Conservation (phyloP, 805 yeast species). For the Ogataea angusta region DNA sequence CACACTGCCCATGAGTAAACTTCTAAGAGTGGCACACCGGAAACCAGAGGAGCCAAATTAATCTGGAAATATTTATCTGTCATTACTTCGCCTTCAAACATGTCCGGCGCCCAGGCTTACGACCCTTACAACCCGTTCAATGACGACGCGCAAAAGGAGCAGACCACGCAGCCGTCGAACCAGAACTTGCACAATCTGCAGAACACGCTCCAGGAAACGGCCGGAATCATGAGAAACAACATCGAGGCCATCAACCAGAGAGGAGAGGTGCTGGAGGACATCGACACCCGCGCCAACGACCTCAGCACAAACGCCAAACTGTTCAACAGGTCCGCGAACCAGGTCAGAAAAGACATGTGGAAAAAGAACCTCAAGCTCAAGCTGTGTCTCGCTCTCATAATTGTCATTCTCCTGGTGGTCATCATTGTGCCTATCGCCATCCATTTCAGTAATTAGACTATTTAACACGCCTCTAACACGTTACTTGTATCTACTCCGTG, state of each 20-base stretch:
- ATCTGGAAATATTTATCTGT: neutral
- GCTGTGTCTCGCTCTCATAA: constrained; percentile 76
- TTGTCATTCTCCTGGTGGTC: constrained; percentile 78
- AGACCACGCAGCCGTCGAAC: constrained; percentile 16
- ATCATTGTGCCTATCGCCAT: constrained; percentile 91
- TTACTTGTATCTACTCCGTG: constrained; percentile 5
- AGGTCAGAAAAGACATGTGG: constrained; percentile 99
- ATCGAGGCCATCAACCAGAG: constrained; percentile 92
- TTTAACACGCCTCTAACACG: constrained; percentile 3
- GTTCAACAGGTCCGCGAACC: constrained; percentile 93
- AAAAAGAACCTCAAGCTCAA: constrained; percentile 97
- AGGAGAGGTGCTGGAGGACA: constrained; percentile 89
- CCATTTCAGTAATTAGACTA: constrained; percentile 51
- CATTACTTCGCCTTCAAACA: constrained; percentile 8
- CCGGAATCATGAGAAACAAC: constrained; percentile 96
- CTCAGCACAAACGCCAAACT: constrained; percentile 91
- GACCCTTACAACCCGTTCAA: constrained; percentile 35
- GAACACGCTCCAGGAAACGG: constrained; percentile 61
- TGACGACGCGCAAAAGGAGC: constrained; percentile 29
- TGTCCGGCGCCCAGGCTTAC: constrained; percentile 34
- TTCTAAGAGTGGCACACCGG: neutral
- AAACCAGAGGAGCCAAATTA: neutral
- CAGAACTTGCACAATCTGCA: constrained; percentile 31
- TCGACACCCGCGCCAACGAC: constrained; percentile 91
- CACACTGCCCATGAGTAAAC: constrained; percentile 65